These are phyloP conservation scores for Fusarium agapanthi DNA, from an alignment of 2,329 filamentous ascomycete genomes.

Conservation along the genomic window DNA sequence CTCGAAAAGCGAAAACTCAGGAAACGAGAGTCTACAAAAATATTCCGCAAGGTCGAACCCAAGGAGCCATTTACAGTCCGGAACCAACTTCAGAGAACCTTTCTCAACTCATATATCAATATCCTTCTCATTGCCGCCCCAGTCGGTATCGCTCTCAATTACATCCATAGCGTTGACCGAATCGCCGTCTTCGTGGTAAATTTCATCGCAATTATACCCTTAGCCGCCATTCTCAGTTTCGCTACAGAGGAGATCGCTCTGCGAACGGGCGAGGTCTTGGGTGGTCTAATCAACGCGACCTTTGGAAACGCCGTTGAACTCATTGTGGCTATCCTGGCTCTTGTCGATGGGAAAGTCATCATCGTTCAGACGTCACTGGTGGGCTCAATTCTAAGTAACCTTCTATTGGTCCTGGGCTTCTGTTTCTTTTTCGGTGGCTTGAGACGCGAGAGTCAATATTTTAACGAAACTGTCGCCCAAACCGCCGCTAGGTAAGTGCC, in stretches of 20 bases:
- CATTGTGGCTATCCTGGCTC: constrained; percentile 86
- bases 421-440: constrained; percentile 90
- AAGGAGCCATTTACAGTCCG: constrained; percentile 65
- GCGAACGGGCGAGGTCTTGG: constrained; percentile 83
- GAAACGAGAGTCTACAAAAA: constrained; percentile 51
- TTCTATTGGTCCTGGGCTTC: constrained; percentile 89
- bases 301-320: constrained; percentile 94
- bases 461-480: constrained; percentile 92
- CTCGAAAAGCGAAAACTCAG: constrained; percentile 46
- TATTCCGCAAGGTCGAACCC: constrained; percentile 58
- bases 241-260: constrained; percentile 91
- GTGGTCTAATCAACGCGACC: constrained; percentile 87
- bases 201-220: constrained; percentile 90
- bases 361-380: constrained; percentile 95
- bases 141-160: constrained; percentile 79
- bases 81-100: constrained; percentile 76
- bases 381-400: constrained; percentile 89
- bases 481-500: constrained; percentile 72
- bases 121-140: constrained; percentile 81
- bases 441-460: constrained; percentile 81
- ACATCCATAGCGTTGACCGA: constrained; percentile 61
- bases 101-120: constrained; percentile 89
- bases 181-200: constrained; percentile 85
- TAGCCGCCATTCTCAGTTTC: constrained; percentile 86
- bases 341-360: constrained; percentile 75